Conservation (phyloP, 768 basidiomycete species). For the Phanerodontia chrysosporium region DNA sequence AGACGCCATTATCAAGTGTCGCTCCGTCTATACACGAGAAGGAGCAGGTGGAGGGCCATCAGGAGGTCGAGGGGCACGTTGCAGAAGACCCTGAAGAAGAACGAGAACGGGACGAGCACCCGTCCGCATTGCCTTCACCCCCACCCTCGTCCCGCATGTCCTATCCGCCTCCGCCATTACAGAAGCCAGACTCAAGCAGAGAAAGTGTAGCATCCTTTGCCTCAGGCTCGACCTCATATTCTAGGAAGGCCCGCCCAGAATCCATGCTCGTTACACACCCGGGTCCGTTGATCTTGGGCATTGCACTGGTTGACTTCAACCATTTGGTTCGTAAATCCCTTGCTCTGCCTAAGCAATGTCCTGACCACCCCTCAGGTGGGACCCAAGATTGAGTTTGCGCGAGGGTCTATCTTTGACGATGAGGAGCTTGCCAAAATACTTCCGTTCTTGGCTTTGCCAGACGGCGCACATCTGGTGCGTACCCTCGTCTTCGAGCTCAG, state of each 20-base stretch:
- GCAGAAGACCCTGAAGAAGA: neutral
- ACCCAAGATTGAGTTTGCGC: conserved; percentile 82
- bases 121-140: neutral
- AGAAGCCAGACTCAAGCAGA: conserved; percentile 38
- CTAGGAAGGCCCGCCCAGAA: conserved; percentile 72
- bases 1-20: conserved; percentile 49
- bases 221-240: conserved; percentile 52
- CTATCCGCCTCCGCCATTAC: conserved; percentile 54
- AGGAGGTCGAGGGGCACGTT: neutral
- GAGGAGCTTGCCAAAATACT: conserved; percentile 82
- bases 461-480: conserved; percentile 91
- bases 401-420: conserved; percentile 77
- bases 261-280: conserved; percentile 65
- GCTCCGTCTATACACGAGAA: conserved; percentile 43
- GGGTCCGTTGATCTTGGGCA: conserved; percentile 72
- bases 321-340: conserved; percentile 57
- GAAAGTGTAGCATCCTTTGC: conserved; percentile 56
- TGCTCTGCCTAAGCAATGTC: neutral
- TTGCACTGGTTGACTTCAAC: conserved; percentile 93
- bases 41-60: conserved; percentile 1
- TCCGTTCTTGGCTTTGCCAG: conserved; percentile 94
- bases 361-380: conserved; percentile 57
- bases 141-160: conserved; percentile 25
- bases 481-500: conserved; percentile 1
- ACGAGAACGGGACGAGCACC: neutral